A percentile compares a stretch with the other conserved stretches of the same genome.
Conservation (phyloP, 2,329 filamentous ascomycete species). For the Diaporthe ilicicola region DNA sequence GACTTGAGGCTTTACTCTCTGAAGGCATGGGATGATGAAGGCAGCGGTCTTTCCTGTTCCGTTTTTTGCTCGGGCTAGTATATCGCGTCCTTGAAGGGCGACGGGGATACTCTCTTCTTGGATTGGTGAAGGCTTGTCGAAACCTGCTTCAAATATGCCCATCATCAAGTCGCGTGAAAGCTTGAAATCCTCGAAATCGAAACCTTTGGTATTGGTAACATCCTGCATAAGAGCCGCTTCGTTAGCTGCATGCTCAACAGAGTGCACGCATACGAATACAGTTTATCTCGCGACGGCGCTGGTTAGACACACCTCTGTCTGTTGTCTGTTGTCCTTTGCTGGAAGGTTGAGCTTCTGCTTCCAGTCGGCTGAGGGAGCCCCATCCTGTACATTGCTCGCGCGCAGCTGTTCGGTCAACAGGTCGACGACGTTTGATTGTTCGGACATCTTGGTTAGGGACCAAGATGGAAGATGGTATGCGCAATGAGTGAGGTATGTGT, state of each 20-base stretch:
- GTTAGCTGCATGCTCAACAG: constrained; percentile 14
- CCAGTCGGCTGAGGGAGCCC: constrained; percentile 63
- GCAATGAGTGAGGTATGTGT: neutral
- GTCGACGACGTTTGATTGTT: constrained; percentile 30
- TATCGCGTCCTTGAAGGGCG: constrained; percentile 92
- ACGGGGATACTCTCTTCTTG: constrained; percentile 99
- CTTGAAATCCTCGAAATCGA: constrained; percentile 97
- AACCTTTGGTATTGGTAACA: constrained; percentile 96
- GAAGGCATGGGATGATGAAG: constrained; percentile 93
- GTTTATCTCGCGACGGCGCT: neutral
- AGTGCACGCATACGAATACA: neutral
- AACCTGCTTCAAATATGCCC: constrained; percentile 99
- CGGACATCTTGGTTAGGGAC: constrained; percentile 26
- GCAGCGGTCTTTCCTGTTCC: constrained; percentile 98
- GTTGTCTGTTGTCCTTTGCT: constrained; percentile 77
- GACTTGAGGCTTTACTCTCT: constrained; percentile 96
- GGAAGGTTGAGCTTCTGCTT: constrained; percentile 77
- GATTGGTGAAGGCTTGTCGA: constrained; percentile 98
- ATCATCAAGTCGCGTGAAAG: constrained; percentile 96
- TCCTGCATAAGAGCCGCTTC: constrained; percentile 70
- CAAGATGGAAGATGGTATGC: constrained; percentile 18
- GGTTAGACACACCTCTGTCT: constrained; percentile 73
- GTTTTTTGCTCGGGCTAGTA: constrained; percentile 96
- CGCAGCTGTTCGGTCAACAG: constrained; percentile 33
- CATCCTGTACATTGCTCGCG: constrained; percentile 24